phyloP scores from a whole-genome alignment of 2,329 filamentous ascomycete species.

The Cryphonectria radicalis region DNA sequence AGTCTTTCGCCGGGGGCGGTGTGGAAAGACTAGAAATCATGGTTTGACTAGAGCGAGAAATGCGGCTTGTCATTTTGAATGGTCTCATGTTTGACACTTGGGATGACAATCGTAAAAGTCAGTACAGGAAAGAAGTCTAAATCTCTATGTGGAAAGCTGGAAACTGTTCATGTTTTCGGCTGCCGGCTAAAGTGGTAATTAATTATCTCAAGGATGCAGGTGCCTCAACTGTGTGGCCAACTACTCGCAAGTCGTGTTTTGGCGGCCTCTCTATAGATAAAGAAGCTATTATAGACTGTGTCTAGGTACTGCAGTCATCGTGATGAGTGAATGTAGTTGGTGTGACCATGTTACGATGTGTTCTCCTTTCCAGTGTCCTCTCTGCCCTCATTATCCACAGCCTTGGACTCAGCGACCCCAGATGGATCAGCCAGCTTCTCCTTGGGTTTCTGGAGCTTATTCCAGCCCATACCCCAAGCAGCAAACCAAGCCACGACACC shows the following conservation, averaged over 20 bases:
- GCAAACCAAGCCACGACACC: constrained; percentile 14
- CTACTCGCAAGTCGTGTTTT: background rate
- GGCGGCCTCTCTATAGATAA: background rate
- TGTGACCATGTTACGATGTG: background rate
- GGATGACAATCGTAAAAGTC: background rate
- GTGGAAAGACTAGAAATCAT: background rate
- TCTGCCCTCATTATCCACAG: background rate
- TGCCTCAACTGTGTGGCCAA: too few species aligned
- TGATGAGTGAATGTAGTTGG: background rate
- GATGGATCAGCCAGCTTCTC: background rate
- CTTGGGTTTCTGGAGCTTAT: constrained; percentile 40
- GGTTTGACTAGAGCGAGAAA: background rate
- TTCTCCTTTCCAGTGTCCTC: background rate
- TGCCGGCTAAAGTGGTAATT: background rate
- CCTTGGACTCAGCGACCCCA: background rate
- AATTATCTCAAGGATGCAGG: background rate
- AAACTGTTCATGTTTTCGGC: background rate
- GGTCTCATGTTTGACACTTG: background rate
- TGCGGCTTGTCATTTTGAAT: background rate
- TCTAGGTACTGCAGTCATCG: background rate
- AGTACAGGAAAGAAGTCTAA: background rate
- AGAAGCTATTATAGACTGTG: background rate
- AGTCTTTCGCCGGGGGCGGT: background rate
- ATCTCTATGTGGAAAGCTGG: too few species aligned
- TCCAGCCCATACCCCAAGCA: constrained; percentile 31